These are phyloP conservation scores for Asterochloris sp. DNA, from an alignment of 139 green algal species.

Conservation along the genomic window DNA sequence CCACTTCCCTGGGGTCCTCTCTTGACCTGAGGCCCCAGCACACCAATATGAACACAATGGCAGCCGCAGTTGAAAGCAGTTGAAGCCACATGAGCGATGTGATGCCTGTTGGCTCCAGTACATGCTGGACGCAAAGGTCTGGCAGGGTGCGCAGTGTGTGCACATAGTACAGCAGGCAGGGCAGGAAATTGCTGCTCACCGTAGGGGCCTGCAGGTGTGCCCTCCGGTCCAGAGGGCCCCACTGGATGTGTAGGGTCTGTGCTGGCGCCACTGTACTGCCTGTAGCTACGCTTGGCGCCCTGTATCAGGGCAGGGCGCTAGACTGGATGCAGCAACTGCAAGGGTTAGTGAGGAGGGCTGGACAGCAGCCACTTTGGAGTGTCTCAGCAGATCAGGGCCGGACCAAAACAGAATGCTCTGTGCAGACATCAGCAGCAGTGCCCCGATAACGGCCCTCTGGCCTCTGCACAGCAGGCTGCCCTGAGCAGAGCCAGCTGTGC, in stretches of 20 bases:
- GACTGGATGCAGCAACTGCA: background rate
- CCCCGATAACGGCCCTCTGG: background rate
- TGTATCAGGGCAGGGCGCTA: background rate
- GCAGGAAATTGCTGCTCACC: background rate
- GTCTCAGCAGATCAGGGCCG: background rate
- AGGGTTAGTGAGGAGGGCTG: background rate
- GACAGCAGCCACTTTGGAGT: background rate
- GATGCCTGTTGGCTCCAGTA: background rate
- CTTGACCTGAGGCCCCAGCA: no score
- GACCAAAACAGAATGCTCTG: background rate
- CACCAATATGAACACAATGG: no score
- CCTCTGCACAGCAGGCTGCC: no score
- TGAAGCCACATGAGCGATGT: background rate
- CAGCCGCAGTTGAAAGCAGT: background rate
- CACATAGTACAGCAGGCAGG: no score
- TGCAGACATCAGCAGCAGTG: background rate
- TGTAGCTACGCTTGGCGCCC: slow-evolving; percentile 3
- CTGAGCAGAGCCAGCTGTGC: no score
- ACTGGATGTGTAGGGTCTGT: slow-evolving; percentile 10
- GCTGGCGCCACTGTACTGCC: slow-evolving; percentile 13
- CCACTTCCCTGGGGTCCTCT: no score
- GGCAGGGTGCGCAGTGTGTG: background rate
- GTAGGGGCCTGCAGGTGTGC: background rate
- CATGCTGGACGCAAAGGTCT: background rate
- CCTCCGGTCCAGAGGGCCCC: slow-evolving; percentile 7